Evolutionary conservation across 2,329 filamentous ascomycete genomes (phyloP), one percentile per base, ranked within the genome.

Genomic region (Geosmithia morbida): DNA sequence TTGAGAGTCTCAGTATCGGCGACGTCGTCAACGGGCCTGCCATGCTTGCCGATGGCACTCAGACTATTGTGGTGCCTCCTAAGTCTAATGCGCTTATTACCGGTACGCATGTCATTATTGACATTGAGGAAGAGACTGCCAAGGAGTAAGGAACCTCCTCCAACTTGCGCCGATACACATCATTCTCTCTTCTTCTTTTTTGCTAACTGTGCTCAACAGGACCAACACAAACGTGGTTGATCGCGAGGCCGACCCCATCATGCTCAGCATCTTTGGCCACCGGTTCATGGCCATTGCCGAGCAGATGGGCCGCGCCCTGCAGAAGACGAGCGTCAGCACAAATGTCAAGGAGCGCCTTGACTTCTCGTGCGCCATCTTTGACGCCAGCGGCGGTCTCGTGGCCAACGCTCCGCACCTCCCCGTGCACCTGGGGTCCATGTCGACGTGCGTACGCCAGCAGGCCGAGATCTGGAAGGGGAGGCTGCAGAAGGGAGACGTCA

Each of bases 1-100:
- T 96, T 0, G 79, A 85, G 51, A 76, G 87, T 50, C 69, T 96
- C 11, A 67, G 70, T 1, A 70, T 86, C 6, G 87, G 88, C 2
- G 80, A 88, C 51, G 76, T 79, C 18, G 70, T 95, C 47, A 69
- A 73, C 45, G 89, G 89, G 0, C 89, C 89, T 1, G 88, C 88
- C 0, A 86, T 95, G 64, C 74, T 95, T 49, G 87, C 87, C 2
- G 89, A 90, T 57, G 83, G 83, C 8, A 89, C 85, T 1, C 90
- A 96, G 63, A 97, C 90, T 0, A 92, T 97, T 51, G 86, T 96
- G 0, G 81, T 96, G 2, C 85, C 86, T 0, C 90, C 89, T 0
- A 77, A 76, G 29, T 78, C 87, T 2, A 77, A 79, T 19, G 90
- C 89, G 0, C 66, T 88, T 20, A 72, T 95, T 30, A 80, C 94